A percentile compares a stretch with the other conserved stretches of the same genome.
Evolutionary conservation across 2,329 filamentous ascomycete genomes (phyloP).

Genomic region (Colletotrichum acutatum): DNA sequence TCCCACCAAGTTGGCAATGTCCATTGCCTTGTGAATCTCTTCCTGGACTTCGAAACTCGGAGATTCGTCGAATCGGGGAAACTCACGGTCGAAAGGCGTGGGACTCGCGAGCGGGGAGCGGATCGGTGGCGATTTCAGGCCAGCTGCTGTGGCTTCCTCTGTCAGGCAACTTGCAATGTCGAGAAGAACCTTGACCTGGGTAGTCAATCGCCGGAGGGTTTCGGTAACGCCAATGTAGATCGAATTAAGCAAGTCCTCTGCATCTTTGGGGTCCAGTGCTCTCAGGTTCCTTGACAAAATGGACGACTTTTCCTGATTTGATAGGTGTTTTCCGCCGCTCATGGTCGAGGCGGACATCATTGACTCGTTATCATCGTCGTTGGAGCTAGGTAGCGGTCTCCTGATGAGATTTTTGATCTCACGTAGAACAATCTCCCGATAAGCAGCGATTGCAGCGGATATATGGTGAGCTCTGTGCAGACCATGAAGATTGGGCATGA

Average conservation of each 20-base stretch:
- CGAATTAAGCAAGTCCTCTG: constrained; percentile 82
- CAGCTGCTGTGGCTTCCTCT: constrained; percentile 48
- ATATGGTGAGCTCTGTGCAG: constrained; percentile 86
- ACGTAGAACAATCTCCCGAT: constrained; percentile 83
- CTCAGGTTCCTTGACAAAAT: constrained; percentile 89
- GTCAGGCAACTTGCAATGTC: constrained; percentile 87
- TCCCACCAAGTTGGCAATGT: constrained; percentile 80
- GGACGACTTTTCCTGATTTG: constrained; percentile 89
- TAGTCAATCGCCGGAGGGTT: constrained; percentile 83
- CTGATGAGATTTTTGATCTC: constrained; percentile 90
- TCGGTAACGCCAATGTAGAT: constrained; percentile 92
- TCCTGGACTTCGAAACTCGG: constrained; percentile 69
- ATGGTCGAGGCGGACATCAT: constrained; percentile 87
- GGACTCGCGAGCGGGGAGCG: constrained; percentile 66
- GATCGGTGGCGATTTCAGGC: constrained; percentile 58
- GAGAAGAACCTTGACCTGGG: constrained; percentile 93
- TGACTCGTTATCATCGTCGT: constrained; percentile 92
- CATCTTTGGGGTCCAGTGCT: constrained; percentile 83
- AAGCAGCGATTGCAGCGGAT: constrained; percentile 82
- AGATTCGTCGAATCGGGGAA: constrained; percentile 21
- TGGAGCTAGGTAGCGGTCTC: constrained; percentile 88
- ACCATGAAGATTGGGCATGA: constrained; percentile 79
- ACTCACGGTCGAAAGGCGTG: constrained; percentile 37
- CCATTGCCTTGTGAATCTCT: constrained; percentile 80
- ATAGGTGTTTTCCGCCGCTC: constrained; percentile 73